Evolutionary conservation across 805 yeast genomes (phyloP).

Genomic region (Candida andamanensis): DNA sequence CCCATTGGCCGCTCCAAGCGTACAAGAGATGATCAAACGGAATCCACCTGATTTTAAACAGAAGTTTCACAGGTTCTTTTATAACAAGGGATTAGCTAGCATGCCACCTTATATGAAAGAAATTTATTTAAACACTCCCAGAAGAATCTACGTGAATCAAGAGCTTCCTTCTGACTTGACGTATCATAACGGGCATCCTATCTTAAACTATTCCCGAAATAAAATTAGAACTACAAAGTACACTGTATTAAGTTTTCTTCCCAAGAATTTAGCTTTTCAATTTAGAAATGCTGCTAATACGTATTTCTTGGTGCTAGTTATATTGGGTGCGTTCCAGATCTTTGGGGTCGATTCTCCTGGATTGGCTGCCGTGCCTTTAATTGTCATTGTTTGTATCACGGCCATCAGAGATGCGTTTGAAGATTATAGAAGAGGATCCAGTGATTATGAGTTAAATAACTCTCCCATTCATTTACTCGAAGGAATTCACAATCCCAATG

Average conservation of each 20-base stretch:
- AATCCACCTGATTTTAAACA: conserved; percentile 20
- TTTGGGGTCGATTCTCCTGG: conserved; percentile 75
- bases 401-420: conserved; percentile 76
- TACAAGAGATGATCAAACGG: conserved; percentile 9
- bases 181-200: conserved; percentile 28
- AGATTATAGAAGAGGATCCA: conserved; percentile 60
- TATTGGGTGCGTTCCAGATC: conserved; percentile 55
- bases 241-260: conserved; percentile 73
- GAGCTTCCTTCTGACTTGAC: conserved; percentile 42
- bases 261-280: conserved; percentile 50
- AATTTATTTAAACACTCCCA: conserved; percentile 32
- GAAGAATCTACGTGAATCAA: conserved; percentile 47
- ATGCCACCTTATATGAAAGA: conserved; percentile 33
- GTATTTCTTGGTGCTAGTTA: conserved; percentile 52
- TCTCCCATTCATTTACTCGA: conserved; percentile 52
- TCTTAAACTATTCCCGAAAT: conserved; percentile 43
- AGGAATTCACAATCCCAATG: conserved; percentile 56
- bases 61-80: conserved; percentile 15
- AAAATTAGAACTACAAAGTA: conserved; percentile 94
- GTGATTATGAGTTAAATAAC: conserved; percentile 67
- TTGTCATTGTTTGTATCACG: conserved; percentile 70
- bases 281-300: conserved; percentile 56
- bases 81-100: conserved; percentile 18
- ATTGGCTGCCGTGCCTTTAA: conserved; percentile 73
- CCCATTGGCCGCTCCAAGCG: too few relatives aligned